Evolutionary conservation across 129 eudicot genomes (phyloP).

Genomic region (Lonicera japonica): DNA sequence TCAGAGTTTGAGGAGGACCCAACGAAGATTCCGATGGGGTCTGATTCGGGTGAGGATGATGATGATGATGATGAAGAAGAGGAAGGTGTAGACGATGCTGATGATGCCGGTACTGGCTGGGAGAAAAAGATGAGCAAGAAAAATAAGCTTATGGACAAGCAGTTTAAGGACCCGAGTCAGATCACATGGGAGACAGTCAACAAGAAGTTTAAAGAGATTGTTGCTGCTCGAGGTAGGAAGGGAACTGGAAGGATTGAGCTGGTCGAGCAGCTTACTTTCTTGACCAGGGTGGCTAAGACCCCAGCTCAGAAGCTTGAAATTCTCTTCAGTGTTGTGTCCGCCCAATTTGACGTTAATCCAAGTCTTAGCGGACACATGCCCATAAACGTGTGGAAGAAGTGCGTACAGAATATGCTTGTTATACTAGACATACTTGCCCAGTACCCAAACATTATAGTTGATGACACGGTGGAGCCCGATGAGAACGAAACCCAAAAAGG

Average conservation of each 20-base stretch:
- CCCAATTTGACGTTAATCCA: slow-evolving; percentile 91
- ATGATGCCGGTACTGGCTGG: slow-evolving; percentile 44
- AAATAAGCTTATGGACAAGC: slow-evolving; percentile 77
- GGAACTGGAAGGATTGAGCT: slow-evolving; percentile 89
- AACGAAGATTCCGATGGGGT: slow-evolving; percentile 10
- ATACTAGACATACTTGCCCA: slow-evolving; percentile 74
- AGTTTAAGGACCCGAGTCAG: slow-evolving; percentile 84
- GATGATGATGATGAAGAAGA: slow-evolving; percentile 39
- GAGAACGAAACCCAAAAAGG: slow-evolving; percentile 94
- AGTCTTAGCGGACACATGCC: slow-evolving; percentile 92
- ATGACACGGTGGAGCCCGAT: slow-evolving; percentile 82
- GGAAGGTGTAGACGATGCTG: slow-evolving; percentile 31
- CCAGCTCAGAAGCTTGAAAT: slow-evolving; percentile 98
- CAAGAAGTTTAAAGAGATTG: slow-evolving; percentile 81
- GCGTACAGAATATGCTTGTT: slow-evolving; percentile 74
- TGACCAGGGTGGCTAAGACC: slow-evolving; percentile 83
- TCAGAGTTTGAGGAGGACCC: slow-evolving; percentile 43
- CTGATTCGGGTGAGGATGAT: slow-evolving; percentile 29
- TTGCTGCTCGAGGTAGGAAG: slow-evolving; percentile 85
- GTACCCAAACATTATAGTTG: slow-evolving; percentile 63
- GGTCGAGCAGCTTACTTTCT: slow-evolving; percentile 85
- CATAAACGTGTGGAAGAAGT: slow-evolving; percentile 82
- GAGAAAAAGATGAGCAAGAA: slow-evolving; percentile 66
- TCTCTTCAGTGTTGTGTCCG: slow-evolving; percentile 74
- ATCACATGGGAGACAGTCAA: slow-evolving; percentile 85